Evolutionary conservation across 2,329 filamentous ascomycete species (phyloP).

Genomic region (Botrytis cinerea): DNA sequence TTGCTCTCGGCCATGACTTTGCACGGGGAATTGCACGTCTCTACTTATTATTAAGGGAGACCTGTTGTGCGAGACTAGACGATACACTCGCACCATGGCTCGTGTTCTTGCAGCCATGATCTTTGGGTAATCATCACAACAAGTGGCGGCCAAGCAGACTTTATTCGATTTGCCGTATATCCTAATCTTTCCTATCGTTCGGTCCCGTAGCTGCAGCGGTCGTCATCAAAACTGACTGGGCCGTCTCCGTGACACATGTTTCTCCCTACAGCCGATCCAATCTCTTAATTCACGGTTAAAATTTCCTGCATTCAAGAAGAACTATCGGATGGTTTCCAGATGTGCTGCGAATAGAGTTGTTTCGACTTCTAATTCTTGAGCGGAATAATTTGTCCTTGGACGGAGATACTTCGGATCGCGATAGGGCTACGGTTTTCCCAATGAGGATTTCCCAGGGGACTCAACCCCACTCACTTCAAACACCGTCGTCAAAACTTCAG

Average conservation of each 20-base stretch:
- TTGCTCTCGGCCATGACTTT: conserved; percentile 8
- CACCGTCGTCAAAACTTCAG: conserved; percentile 15
- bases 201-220: neutral
- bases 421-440: neutral
- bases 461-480: conserved; percentile 13
- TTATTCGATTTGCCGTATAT: neutral
- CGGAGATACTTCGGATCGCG: neutral
- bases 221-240: neutral
- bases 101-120: neutral
- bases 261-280: neutral
- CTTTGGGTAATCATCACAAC: neutral
- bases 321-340: neutral
- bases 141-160: neutral
- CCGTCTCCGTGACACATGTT: neutral
- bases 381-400: neutral
- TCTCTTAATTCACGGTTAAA: neutral
- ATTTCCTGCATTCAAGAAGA: neutral
- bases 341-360: neutral
- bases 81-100: neutral
- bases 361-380: neutral
- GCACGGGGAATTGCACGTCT: neutral
- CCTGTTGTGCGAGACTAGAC: neutral
- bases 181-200: neutral
- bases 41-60: neutral
- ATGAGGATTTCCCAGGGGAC: neutral